These are phyloP conservation scores for Annulohypoxylon stygium DNA, from an alignment of 495 filamentous ascomycete species.

Conservation along the genomic window DNA sequence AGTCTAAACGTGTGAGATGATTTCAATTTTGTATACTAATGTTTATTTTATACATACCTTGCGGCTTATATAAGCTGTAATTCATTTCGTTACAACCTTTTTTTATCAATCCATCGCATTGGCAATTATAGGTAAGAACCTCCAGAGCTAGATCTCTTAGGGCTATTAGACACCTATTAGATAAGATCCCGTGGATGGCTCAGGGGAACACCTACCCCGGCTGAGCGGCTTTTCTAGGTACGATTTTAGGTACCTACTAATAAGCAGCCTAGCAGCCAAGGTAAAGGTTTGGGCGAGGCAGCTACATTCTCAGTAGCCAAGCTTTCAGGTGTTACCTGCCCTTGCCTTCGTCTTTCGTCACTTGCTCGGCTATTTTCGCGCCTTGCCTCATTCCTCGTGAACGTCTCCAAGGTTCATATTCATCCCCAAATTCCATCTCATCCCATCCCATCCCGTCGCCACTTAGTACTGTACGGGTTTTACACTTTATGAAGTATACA, in stretches of 20 bases:
- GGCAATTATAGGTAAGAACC: too few relatives aligned
- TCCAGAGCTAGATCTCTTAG: too few relatives aligned
- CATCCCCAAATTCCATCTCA: background rate
- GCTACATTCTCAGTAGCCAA: conserved; percentile 9
- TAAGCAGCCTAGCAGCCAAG: background rate
- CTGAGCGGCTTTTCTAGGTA: background rate
- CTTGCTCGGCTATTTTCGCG: background rate
- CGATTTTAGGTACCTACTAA: background rate
- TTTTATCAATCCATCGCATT: too few relatives aligned
- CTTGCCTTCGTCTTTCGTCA: conserved; percentile 1
- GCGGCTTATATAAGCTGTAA: background rate
- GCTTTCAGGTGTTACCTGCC: conserved; percentile 3
- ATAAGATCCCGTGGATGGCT: background rate
- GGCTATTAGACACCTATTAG: background rate
- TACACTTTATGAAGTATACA: conserved; percentile 16
- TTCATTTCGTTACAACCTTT: too few relatives aligned
- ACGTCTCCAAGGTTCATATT: background rate
- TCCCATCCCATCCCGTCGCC: background rate
- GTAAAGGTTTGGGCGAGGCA: background rate
- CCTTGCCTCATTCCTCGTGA: background rate
- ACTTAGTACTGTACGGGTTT: background rate
- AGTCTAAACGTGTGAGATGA: background rate
- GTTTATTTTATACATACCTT: background rate
- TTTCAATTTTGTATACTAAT: too few relatives aligned
- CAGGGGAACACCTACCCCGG: background rate